Base-by-base conservation (phyloP, 768 basidiomycete genomes). In the Lactarius vividus region DNA sequence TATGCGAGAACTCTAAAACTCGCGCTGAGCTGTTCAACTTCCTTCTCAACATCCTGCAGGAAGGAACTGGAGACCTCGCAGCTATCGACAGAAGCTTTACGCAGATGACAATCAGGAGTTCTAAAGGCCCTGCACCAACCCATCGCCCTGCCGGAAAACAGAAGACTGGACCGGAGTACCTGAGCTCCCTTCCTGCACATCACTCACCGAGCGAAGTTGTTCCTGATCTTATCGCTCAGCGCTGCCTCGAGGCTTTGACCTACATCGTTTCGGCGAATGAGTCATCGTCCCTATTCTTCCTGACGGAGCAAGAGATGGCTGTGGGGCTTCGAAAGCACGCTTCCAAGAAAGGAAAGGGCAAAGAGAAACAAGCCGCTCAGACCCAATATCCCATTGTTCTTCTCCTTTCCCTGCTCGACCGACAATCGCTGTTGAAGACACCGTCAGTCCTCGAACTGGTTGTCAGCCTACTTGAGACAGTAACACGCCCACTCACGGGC, bases 1-100 rank as follows among this genome's bases (percentile, higher is more conserved):
- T 99, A 9, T 99, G 95, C 78, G 96, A 98, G 78, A 99, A 99
- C 74, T 80, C 86, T 3, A 92, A 90, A 73, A 95, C 96, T 0
- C 85, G 97, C 23, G 87, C 86, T 6, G 97, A 99, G 71, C 81
- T 98, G 28, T 92, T 99, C 82, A 97, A 96, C 73, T 84, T 98
- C 16, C 84, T 99, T 26, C 82, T 99, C n/a, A 89, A 86, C 67
- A 93, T 98, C 67, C 79, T 98, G 7, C 95, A 98, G 76, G 97
- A 96, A 71, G 96, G 96, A 16, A 89, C 95, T 2, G 94, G 92
- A 20, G 97, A 98, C 75, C 82, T 96, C 31, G 87, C 88, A 1
- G 87, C 91, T 2, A 92, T 98, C 26, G 97, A 98, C 77, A 92
- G 89, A 73, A 94, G 92, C 73, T 96, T 97, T 76, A 84, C 93